phyloP scores from a whole-genome alignment of 805 yeast species.

The Saturnispora dispora region DNA sequence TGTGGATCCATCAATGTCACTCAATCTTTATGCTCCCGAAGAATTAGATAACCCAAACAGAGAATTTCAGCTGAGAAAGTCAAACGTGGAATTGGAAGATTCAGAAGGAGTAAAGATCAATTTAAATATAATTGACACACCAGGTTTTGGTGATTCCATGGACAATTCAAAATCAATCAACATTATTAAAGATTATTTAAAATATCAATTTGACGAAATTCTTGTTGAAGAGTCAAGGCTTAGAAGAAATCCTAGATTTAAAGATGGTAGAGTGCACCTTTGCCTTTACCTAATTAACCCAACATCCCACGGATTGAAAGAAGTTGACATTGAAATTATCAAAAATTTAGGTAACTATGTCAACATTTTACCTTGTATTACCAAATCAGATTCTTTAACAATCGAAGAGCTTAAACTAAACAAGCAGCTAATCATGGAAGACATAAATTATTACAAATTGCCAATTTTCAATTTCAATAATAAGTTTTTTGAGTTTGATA shows the following conservation, averaged over 20 bases:
- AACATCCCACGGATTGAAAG: slow-evolving; percentile 57
- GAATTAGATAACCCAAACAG: slow-evolving; percentile 43
- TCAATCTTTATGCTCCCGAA: slow-evolving; percentile 26
- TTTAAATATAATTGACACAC: slow-evolving; percentile 69
- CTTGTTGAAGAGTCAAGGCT: slow-evolving; percentile 72
- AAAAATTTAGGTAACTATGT: slow-evolving; percentile 59
- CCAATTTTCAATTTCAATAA: slow-evolving; percentile 73
- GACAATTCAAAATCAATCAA: slow-evolving; percentile 62
- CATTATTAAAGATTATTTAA: slow-evolving; percentile 64
- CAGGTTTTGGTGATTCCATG: slow-evolving; percentile 71
- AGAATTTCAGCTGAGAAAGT: slow-evolving; percentile 61
- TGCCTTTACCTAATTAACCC: slow-evolving; percentile 70
- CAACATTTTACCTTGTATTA: slow-evolving; percentile 75
- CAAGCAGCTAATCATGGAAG: slow-evolving; percentile 68
- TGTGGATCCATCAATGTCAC: slow-evolving; percentile 59
- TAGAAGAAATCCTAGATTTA: slow-evolving; percentile 76
- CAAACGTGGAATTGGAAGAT: slow-evolving; percentile 76
- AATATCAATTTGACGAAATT: slow-evolving; percentile 78
- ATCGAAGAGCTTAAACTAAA: slow-evolving; percentile 58
- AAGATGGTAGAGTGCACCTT: slow-evolving; percentile 75
- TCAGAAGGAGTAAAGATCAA: slow-evolving; percentile 79
- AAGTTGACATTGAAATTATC: slow-evolving; percentile 68
- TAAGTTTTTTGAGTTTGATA: slow-evolving; percentile 34
- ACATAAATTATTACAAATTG: slow-evolving; percentile 58
- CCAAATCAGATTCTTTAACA: slow-evolving; percentile 74